Base-by-base conservation (phyloP, 371 early-diverging fungal genomes). In the Basidiobolus meristosporus region DNA sequence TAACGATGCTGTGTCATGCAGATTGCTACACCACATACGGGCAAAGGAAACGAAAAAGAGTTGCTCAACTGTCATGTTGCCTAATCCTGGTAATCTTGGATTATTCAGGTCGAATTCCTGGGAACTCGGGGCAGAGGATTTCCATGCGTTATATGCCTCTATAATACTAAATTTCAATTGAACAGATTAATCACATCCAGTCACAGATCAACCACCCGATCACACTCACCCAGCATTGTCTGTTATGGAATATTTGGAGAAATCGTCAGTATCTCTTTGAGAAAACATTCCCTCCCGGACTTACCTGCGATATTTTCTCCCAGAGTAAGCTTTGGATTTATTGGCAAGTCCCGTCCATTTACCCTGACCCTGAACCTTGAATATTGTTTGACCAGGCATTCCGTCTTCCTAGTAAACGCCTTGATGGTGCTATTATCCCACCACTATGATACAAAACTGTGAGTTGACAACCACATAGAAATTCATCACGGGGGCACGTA, bases 301-400 rank as follows among this genome's bases (percentile, higher is more conserved):
- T 36, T 36, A 36, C 36, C 36, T 11, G 84, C 82, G 16, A 82
- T 36, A 43, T 82, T 82, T 44, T 73, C 71, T 12, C 70, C 65
- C 5, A 82, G 48, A 1, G 79, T 83, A 16, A 63, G 47, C 29
- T 62, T 51, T 4, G 77, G 73, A 42, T 75, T 62, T 18, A 77
- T 51, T 31, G 62, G 55, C 26, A 54, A 42, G 2, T 55, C 44
- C 19, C 58, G 70, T 29, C 62, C 57, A 28, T 53, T 57, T 18
- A 52, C 65, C 38, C 48, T 48, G 10, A 70, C 46, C 1, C 52
- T 56, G 41, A 57, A 76, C 3, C 58, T 55, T 15, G 59, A 50
- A 42, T 73, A 79, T 46, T 75, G 77, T 7, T 68, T 44, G 11
- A 65, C 52, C 40, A 73, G 76, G 46, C 80, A 80, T 26, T 59